Conservation (phyloP, 2,329 filamentous ascomycete genomes). For the Helotiales sp. region DNA sequence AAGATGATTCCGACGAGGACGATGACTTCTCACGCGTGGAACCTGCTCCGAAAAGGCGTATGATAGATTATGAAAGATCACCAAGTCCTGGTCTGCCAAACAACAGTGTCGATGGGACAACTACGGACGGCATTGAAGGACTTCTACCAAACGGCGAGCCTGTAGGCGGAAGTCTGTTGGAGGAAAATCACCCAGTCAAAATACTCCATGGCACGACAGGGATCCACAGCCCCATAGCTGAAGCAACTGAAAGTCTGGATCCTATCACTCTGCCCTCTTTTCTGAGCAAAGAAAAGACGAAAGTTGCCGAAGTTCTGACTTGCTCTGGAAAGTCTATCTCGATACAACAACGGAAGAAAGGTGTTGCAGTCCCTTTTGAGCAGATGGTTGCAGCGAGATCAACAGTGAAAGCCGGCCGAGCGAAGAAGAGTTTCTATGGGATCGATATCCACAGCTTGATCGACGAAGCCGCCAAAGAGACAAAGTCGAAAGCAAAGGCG, state of each 20-base stretch:
- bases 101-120: not conserved
- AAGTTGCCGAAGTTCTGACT: constrained; percentile 36
- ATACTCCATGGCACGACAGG: not conserved
- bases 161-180: constrained; percentile 25
- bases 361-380: constrained; percentile 61
- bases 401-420: constrained; percentile 67
- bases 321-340: constrained; percentile 58
- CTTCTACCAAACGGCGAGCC: constrained; percentile 7
- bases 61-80: constrained; percentile 45
- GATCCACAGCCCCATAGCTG: not conserved
- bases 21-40: constrained; percentile 40
- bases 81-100: constrained; percentile 12
- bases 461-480: constrained; percentile 52
- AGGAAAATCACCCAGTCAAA: constrained; percentile 9
- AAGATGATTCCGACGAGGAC: constrained; percentile 50
- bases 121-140: not conserved
- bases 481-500: constrained; percentile 7
- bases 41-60: constrained; percentile 51
- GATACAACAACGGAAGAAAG: constrained; percentile 58
- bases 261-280: constrained; percentile 33
- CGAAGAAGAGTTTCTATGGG: constrained; percentile 83
- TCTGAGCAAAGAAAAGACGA: constrained; percentile 25
- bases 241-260: not conserved
- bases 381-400: constrained; percentile 71
- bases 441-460: constrained; percentile 88